Percentiles rank a stretch among this genome's conserved stretches.
Evolutionary conservation across 148 eudicot genomes (phyloP).

Genomic region (Rhododendron ovatum): DNA sequence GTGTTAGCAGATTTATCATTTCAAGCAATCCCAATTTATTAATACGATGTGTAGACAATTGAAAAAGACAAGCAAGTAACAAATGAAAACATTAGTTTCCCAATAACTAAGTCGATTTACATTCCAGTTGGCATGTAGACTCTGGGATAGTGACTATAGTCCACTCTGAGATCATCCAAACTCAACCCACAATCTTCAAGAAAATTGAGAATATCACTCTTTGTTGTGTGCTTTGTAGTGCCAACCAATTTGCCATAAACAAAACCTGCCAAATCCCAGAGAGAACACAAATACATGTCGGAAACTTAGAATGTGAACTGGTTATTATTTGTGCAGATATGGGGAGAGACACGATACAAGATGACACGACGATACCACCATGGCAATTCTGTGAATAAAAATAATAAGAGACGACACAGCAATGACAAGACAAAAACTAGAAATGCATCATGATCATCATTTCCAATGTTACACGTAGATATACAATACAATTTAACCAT

Average conservation of each 20-base stretch:
- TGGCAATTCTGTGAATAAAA: not conserved
- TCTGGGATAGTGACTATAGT: constrained; percentile 25
- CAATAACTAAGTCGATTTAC: constrained; percentile 22
- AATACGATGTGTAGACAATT: not conserved
- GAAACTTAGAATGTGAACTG: not conserved
- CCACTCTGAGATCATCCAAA: constrained; percentile 52
- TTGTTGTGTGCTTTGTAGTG: constrained; percentile 38
- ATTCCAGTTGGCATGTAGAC: constrained; percentile 30
- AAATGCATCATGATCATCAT: not conserved
- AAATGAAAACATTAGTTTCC: not conserved
- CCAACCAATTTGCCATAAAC: constrained; percentile 47
- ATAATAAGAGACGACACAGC: not conserved
- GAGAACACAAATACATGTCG: constrained; percentile 5
- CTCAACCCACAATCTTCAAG: constrained; percentile 52
- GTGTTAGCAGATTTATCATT: not conserved
- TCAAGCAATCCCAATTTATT: not conserved
- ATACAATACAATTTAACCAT: not conserved
- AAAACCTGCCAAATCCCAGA: constrained; percentile 21
- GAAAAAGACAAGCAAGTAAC: not conserved
- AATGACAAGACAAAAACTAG: not conserved
- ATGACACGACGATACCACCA: not conserved
- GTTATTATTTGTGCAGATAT: not conserved
- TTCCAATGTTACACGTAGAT: not conserved
- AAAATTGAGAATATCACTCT: constrained; percentile 47
- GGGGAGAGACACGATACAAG: not conserved